Evolutionary conservation across 352 stramenopile species (phyloP), one percentile per base, ranked within the genome.

Genomic region (Lagenidium giganteum): DNA sequence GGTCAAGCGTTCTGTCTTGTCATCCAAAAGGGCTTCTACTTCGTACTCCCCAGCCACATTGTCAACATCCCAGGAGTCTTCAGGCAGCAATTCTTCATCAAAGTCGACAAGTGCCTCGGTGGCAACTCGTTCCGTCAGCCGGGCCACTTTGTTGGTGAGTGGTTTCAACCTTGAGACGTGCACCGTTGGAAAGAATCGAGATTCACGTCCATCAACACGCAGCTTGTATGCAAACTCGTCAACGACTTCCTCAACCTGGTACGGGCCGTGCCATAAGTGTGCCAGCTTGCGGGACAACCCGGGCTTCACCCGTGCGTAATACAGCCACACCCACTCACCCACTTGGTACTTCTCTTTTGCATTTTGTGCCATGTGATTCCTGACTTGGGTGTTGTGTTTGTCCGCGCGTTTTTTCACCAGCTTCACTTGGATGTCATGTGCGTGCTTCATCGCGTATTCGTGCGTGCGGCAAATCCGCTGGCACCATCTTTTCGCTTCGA

Each of bases 251-350:
- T 30, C 9, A 20, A 60, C 54, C 25, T 35, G 18, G 26, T 47
- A 54, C 8, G 42, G 42, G 2, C 50, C 35, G 28, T 58, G 50
- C 44, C 1, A 52, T 13, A 38, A 22, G 18, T 58, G 42, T 0
- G 36, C 50, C 0, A 53, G 25, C 16, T 58, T 53, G 4, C 16
- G 4, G 8, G 28, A 35, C 11, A 60, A 26, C 28, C 43, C 51
- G 0, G 31, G 11, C 16, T 45, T 36, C 4, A 54, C 51, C 0
- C 44, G 37, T 3, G 51, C 42, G 1, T 49, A 9, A 21, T 47
- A 70, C 2, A 63, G 7, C 54, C 60, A 63, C 3, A 70, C 60
- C 0, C 32, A 13, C 1, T 16, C 24, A 2, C 60, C 54, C 1
- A 12, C 25, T 16, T 17, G 2, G 24, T 25, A 12, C 5, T 46